phyloP scores from a whole-genome alignment of 2,329 filamentous ascomycete genomes.

The Colletotrichum nymphaeae region DNA sequence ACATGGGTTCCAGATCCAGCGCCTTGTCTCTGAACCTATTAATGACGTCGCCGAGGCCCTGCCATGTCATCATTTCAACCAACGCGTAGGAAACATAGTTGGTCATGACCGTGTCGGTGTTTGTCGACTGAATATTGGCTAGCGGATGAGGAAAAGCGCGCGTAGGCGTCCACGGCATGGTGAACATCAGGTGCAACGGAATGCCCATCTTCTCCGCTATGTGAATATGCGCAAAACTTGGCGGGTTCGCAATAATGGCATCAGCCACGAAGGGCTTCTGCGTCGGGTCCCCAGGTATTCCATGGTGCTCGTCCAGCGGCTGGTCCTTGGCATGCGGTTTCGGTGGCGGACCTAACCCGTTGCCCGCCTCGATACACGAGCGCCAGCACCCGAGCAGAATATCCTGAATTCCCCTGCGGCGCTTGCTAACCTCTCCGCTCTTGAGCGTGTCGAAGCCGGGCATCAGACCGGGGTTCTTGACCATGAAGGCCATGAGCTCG shows the following conservation, averaged over 20 bases:
- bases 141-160: conserved; percentile 88
- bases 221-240: conserved; percentile 81
- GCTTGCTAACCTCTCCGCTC: conserved; percentile 80
- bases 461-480: conserved; percentile 88
- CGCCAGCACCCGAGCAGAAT: conserved; percentile 90
- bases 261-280: conserved; percentile 82
- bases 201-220: conserved; percentile 81
- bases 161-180: conserved; percentile 93
- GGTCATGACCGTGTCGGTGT: conserved; percentile 79
- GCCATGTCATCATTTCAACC: conserved; percentile 94
- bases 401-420: conserved; percentile 79
- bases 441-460: conserved; percentile 82
- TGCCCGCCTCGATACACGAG: conserved; percentile 83
- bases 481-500: conserved; percentile 89
- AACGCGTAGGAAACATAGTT: conserved; percentile 88
- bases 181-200: conserved; percentile 89
- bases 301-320: conserved; percentile 59
- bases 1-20: conserved; percentile 81
- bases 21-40: conserved; percentile 84
- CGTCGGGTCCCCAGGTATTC: conserved; percentile 53
- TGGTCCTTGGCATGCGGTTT: conserved; percentile 60
- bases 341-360: conserved; percentile 67
- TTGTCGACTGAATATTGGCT: conserved; percentile 82
- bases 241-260: conserved; percentile 82
- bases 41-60: conserved; percentile 90